Evolutionary conservation across 2,329 filamentous ascomycete species (phyloP), one percentile per base, ranked within the genome.

Genomic region (Beauveria medogensis): DNA sequence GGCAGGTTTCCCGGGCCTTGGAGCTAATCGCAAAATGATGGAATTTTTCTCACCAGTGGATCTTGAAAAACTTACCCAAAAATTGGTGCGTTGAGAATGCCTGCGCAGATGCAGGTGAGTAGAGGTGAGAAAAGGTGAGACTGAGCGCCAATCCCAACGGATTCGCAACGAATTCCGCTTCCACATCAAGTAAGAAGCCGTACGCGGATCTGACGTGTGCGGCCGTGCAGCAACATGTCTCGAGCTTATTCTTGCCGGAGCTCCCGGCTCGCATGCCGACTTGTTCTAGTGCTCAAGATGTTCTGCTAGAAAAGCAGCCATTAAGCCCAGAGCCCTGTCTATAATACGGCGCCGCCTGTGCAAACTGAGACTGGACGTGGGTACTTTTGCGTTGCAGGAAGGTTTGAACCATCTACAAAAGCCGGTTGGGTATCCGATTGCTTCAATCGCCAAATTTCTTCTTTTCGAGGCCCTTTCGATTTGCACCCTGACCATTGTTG

Each of bases 171-270:
- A 57, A 57, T 50, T 18, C 55, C 55, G 55, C 55, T 41, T 28
- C 55, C 34, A 14, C 22, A 48, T 50, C 22, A 22, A 41, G 55
- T 30, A 50, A 57, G 44, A 41, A 56, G 44, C 43, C n/a, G 48
- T 28, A 57, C 44, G 20, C 55, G 55, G 44, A 44, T 57, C 55
- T 57, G 55, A 57, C 44, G 55, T 47, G 55, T 41, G 41, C 41
- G 12, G 16, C 8, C 16, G 20, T 26, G 6, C 10, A 54, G n/a
- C 7, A 51, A 30, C n/a, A 28, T 28, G 12, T 22, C 22, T 20
- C 14, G 41, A 12, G 53, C 53, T 55, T 55, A 57, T 56, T 47
- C n/a, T 37, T 24, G 4, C 5, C 20, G 41, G 18, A 14, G 12
- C 6, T 28, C 24, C 8, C 34, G 30, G 44, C 44, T 47, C 24